A percentile compares a stretch with the other conserved stretches of the same genome.
phyloP scores from a whole-genome alignment of 352 stramenopile species.

The Plasmopara muralis region DNA sequence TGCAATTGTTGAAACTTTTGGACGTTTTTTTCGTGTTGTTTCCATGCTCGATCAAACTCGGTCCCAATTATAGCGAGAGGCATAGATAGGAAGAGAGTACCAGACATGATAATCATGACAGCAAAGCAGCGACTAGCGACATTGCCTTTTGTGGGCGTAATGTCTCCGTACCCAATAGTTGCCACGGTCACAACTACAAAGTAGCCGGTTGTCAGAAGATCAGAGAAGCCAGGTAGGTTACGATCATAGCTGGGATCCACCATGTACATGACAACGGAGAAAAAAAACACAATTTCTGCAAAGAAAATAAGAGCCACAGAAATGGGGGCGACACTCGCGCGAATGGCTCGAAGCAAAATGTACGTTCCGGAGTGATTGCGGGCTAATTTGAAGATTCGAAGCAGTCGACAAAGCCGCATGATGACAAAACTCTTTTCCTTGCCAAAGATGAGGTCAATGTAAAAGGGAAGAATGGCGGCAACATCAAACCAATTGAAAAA shows the following conservation, averaged over 20 bases:
- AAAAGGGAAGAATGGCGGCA: conserved; percentile 63
- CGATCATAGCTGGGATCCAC: conserved; percentile 67
- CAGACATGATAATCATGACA: conserved; percentile 82
- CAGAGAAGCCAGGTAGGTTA: conserved; percentile 55
- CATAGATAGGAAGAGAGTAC: conserved; percentile 81
- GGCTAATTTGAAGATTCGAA: conserved; percentile 78
- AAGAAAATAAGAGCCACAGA: conserved; percentile 79
- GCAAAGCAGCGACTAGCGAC: conserved; percentile 51
- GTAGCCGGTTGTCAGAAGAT: conserved; percentile 67
- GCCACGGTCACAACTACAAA: conserved; percentile 72
- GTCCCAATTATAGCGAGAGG: conserved; percentile 81
- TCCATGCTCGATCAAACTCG: conserved; percentile 76
- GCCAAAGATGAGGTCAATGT: conserved; percentile 63
- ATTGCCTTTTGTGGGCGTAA: conserved; percentile 70
- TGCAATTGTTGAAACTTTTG: conserved; percentile 45
- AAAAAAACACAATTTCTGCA: conserved; percentile 74
- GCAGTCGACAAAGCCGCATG: conserved; percentile 52
- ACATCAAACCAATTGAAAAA: conserved; percentile 84
- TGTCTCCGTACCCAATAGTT: conserved; percentile 74
- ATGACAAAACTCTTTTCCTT: conserved; percentile 72
- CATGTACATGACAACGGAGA: conserved; percentile 76
- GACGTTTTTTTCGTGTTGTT: conserved; percentile 63
- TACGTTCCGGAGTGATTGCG: conserved; percentile 76
- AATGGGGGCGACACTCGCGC: conserved; percentile 64
- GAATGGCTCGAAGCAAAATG: conserved; percentile 66